These are phyloP conservation scores for Colletotrichum abscissum DNA, from an alignment of 2,329 filamentous ascomycete genomes.

Conservation along the genomic window DNA sequence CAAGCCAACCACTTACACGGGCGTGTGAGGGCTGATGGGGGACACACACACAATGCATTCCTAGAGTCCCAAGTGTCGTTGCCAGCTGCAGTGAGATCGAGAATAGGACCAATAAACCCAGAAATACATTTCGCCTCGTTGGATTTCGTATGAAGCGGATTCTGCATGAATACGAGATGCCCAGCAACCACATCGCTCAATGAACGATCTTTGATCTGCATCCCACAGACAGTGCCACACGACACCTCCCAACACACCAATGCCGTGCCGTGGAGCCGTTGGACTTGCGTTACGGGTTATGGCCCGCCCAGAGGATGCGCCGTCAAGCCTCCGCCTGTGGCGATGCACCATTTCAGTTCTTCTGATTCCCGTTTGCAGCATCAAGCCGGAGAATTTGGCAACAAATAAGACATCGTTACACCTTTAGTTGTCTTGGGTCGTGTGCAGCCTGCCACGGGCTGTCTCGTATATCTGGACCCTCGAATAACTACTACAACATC, in stretches of 20 bases:
- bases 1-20: constrained; percentile 5
- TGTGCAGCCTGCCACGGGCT: background rate
- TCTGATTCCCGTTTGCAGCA: background rate
- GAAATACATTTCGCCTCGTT: constrained; percentile 13
- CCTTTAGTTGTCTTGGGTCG: background rate
- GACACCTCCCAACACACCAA: constrained; percentile 4
- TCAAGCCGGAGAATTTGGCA: background rate
- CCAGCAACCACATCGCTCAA: constrained; percentile 15
- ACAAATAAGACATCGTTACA: background rate
- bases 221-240: constrained; percentile 9
- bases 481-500: background rate
- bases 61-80: background rate
- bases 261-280: constrained; percentile 14
- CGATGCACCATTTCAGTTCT: constrained; percentile 3
- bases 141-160: constrained; percentile 11
- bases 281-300: constrained; percentile 8
- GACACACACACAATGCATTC: background rate
- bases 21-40: background rate
- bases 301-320: constrained; percentile 6
- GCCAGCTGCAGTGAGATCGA: constrained; percentile 6
- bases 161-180: constrained; percentile 35
- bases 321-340: constrained; percentile 16
- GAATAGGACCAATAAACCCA: background rate
- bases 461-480: background rate
- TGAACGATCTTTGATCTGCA: constrained; percentile 24